Evolutionary conservation across 208 protist species (phyloP).

Genomic region (Wallacemonas sp.): DNA sequence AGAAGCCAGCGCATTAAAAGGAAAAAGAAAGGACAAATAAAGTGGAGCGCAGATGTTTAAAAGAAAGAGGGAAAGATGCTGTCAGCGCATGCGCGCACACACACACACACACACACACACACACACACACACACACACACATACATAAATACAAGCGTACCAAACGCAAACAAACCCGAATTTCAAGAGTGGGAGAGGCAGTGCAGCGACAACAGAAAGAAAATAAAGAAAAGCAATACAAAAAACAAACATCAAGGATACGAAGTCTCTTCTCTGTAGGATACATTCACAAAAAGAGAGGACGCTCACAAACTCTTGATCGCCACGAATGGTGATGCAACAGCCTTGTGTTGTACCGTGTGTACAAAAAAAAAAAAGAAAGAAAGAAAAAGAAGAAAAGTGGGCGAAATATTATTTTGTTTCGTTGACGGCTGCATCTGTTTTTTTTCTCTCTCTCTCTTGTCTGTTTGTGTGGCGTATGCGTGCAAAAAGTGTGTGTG

Average conservation of each 20-base stretch:
- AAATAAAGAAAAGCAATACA: constrained; percentile 9
- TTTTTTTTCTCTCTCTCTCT: too few relatives aligned
- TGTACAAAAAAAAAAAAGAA: not conserved
- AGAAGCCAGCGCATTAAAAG: not conserved
- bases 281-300: constrained; percentile 7
- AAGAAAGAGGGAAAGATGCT: constrained; percentile 1
- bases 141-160: constrained; percentile 3
- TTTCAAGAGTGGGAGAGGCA: too few relatives aligned
- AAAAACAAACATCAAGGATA: too few relatives aligned
- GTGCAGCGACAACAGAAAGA: not conserved
- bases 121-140: constrained; percentile 18
- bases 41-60: not conserved
- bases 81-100: not conserved
- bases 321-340: not conserved
- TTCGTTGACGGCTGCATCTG: too few relatives aligned
- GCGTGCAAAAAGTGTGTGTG: too few relatives aligned
- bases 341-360: not conserved
- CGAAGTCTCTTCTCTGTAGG: too few relatives aligned
- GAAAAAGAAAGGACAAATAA: not conserved
- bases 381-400: not conserved
- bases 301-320: not conserved
- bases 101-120: not conserved
- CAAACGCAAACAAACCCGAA: constrained; percentile 14
- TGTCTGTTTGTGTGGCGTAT: too few relatives aligned
- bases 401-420: not conserved